Evolutionary conservation across 1,284 basidiomycete genomes (phyloP), one percentile per base, ranked within the genome.

Genomic region (Gomphus bonarii): DNA sequence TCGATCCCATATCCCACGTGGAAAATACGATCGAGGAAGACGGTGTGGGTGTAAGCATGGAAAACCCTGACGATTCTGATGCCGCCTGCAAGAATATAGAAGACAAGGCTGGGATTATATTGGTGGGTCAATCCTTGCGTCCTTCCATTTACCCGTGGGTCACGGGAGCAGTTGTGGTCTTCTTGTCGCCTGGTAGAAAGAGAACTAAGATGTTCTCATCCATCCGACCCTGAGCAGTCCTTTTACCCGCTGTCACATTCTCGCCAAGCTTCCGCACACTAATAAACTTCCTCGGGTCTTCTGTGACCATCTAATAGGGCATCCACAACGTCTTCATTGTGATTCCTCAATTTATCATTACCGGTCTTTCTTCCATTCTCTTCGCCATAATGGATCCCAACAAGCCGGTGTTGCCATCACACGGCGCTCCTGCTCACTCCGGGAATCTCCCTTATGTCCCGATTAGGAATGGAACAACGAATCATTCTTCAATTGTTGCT

Each of bases 321-420:
- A 94, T 95, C 57, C 91, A 95, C 69, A 97, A 95, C 64, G 79
- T 95, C 55, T 94, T 89, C 67, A 76, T 95, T 62, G 93, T 95
- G 55, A 73, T 77, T 16, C 77, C 82, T 3, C 77, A 79, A 61
- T 77, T 79, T 60, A 65, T 79, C 50, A 73, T 77, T 7, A 75
- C 75, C 0, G 68, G 70, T 42, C 61, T 77, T 2, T 71, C 70
- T 1, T 68, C 71, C 9, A 65, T 77, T 63, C 71, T 78, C 47
- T 78, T 79, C 58, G 46, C 61, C 16, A 62, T 87, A 28, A 71
- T 86, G 50, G 86, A 89, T 59, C 77, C 79, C 1, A 65, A 71
- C 22, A 79, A 76, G 59, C 73, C 73, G n/a, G 73, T 72, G 10
- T 60, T 77, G 12, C 75, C 75, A 46, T 58, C 56, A 36, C 49